Percentiles rank a stretch among this genome's conserved stretches.
phyloP scores from a whole-genome alignment of 257 asterid genomes.

The Haberlea rhodopensis region DNA sequence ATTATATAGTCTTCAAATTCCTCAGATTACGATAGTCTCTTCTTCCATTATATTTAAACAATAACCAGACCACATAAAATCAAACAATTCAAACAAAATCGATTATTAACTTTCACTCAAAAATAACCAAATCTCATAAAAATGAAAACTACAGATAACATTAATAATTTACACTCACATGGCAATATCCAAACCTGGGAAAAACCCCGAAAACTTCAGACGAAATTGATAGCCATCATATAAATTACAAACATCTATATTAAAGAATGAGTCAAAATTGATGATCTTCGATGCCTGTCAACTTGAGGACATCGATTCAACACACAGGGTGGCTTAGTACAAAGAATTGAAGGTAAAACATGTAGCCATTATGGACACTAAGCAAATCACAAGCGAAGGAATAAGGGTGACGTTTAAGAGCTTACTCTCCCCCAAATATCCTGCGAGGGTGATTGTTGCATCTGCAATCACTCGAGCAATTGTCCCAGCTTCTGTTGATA shows the following conservation, averaged over 20 bases:
- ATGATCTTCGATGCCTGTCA: no score
- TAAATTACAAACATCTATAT: not conserved
- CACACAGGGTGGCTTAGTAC: constrained; percentile 28
- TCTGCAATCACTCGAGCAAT: constrained; percentile 69
- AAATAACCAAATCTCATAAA: no score
- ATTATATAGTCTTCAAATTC: no score
- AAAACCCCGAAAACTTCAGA: constrained; percentile 16
- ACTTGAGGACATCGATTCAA: constrained; percentile 15
- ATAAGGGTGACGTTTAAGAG: constrained; percentile 53
- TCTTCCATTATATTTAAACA: no score
- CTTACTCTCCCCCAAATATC: constrained; percentile 58
- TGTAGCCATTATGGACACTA: constrained; percentile 58
- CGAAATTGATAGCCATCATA: not conserved
- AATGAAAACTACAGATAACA: no score
- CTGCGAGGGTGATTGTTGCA: constrained; percentile 56
- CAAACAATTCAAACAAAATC: no score
- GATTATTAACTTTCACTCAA: no score
- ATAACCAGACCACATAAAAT: no score
- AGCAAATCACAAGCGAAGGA: constrained; percentile 56
- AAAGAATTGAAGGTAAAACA: constrained; percentile 61
- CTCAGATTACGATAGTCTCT: no score
- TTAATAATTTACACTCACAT: no score
- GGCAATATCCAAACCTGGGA: no score
- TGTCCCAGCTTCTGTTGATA: constrained; percentile 79
- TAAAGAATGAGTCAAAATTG: constrained; percentile 25